Percentiles rank a stretch among this genome's conserved stretches.
These are phyloP conservation scores for Neodidymelliopsis sp. DNA, from an alignment of 2,329 filamentous ascomycete genomes.

Conservation along the genomic window DNA sequence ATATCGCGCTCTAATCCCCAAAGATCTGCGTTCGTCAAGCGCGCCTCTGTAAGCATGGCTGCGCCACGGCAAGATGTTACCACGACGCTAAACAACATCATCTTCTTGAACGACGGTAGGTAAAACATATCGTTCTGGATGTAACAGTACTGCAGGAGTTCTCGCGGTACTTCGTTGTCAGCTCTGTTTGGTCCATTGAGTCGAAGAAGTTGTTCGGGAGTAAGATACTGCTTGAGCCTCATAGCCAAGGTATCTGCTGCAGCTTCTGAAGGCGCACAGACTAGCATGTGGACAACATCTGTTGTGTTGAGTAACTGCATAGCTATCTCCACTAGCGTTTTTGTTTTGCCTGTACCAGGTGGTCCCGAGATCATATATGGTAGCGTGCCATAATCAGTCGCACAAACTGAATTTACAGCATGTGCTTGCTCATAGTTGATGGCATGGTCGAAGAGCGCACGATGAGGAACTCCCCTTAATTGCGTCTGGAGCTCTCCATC, in stretches of 20 bases:
- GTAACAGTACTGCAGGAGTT: slow-evolving; percentile 50
- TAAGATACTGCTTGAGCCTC: slow-evolving; percentile 49
- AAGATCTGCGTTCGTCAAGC: slow-evolving; percentile 54
- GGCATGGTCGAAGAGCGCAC: slow-evolving; percentile 49
- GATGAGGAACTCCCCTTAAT: slow-evolving; percentile 46
- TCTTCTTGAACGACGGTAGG: slow-evolving; percentile 48
- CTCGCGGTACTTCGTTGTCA: slow-evolving; percentile 53
- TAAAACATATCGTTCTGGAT: slow-evolving; percentile 52
- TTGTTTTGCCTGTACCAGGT: slow-evolving; percentile 62
- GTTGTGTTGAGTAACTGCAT: slow-evolving; percentile 41
- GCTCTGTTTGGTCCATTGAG: slow-evolving; percentile 52
- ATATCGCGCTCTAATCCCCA: slow-evolving; percentile 48
- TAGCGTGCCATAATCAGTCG: slow-evolving; percentile 53
- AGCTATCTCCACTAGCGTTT: slow-evolving; percentile 57
- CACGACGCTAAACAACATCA: slow-evolving; percentile 54
- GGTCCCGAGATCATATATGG: slow-evolving; percentile 59
- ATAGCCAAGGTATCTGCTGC: slow-evolving; percentile 55
- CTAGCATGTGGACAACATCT: slow-evolving; percentile 45
- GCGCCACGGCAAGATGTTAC: slow-evolving; percentile 54
- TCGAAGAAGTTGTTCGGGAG: slow-evolving; percentile 50
- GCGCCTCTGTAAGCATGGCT: slow-evolving; percentile 52
- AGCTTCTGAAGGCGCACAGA: slow-evolving; percentile 57
- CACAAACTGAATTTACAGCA: slow-evolving; percentile 53
- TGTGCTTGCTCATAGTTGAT: slow-evolving; percentile 60
- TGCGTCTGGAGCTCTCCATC: slow-evolving; percentile 51